Percentiles rank a stretch among this genome's conserved stretches.
phyloP scores from a whole-genome alignment of 495 filamentous ascomycete species.

The Penicillium atrosanguineum region DNA sequence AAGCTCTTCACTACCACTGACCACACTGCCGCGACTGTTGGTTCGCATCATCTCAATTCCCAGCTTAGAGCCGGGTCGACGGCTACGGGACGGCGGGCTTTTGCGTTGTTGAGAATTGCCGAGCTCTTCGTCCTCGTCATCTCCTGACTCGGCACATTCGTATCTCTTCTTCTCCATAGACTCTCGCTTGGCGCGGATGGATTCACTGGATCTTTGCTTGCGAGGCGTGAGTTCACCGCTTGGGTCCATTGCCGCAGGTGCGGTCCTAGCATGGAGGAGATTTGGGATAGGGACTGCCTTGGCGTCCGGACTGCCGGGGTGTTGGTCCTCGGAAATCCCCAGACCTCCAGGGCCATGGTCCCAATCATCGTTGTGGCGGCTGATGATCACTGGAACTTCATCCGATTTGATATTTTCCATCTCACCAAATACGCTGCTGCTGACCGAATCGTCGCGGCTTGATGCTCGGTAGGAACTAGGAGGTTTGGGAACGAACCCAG shows the following conservation, averaged over 20 bases:
- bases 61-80: constrained; percentile 71
- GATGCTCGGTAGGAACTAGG: constrained; percentile 74
- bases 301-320: constrained; percentile 24
- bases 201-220: constrained; percentile 73
- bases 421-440: constrained; percentile 82
- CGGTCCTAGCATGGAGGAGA: constrained; percentile 62
- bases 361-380: constrained; percentile 72
- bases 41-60: constrained; percentile 95
- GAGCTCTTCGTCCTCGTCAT: constrained; percentile 91
- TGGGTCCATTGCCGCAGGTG: constrained; percentile 62
- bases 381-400: constrained; percentile 73
- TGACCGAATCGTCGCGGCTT: constrained; percentile 80
- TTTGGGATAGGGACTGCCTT: constrained; percentile 44
- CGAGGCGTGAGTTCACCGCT: constrained; percentile 46
- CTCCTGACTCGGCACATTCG: constrained; percentile 81
- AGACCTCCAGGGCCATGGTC: constrained; percentile 60
- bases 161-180: constrained; percentile 71
- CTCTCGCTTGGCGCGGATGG: constrained; percentile 71
- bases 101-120: constrained; percentile 58
- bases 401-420: constrained; percentile 77
- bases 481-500: constrained; percentile 65
- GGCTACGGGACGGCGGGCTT: constrained; percentile 51
- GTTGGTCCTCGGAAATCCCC: constrained; percentile 61
- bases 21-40: constrained; percentile 84
- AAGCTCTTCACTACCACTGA: constrained; percentile 49